Evolutionary conservation across 1,284 basidiomycete species (phyloP).

Genomic region (Cryptococcus sp.): DNA sequence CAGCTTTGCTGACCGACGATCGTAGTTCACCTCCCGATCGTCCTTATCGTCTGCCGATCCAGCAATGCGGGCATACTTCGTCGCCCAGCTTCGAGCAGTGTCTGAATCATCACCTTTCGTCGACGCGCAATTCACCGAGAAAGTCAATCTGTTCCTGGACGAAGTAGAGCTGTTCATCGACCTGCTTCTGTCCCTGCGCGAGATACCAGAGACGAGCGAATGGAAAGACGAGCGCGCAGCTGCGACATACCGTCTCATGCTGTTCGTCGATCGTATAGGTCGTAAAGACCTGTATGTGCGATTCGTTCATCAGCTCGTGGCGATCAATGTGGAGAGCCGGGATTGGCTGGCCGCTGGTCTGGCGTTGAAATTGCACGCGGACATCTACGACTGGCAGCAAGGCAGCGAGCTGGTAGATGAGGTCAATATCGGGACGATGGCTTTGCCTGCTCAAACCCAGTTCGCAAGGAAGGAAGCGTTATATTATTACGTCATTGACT

Average conservation of each 20-base stretch:
- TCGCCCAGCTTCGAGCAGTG: constrained; percentile 82
- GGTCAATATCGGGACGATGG: constrained; percentile 71
- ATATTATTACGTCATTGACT: constrained; percentile 80
- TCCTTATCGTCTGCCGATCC: constrained; percentile 76
- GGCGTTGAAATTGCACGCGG: constrained; percentile 88
- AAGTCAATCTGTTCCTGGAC: constrained; percentile 80
- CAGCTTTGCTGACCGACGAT: neutral
- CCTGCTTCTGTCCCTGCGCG: constrained; percentile 85
- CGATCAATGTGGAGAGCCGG: constrained; percentile 61
- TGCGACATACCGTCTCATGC: constrained; percentile 88
- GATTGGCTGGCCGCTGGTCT: constrained; percentile 91
- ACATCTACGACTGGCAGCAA: constrained; percentile 86
- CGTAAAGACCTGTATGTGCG: constrained; percentile 88
- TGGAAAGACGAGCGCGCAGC: constrained; percentile 92
- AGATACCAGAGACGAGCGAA: constrained; percentile 88
- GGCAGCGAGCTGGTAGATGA: constrained; percentile 71
- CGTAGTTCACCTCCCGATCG: constrained; percentile 34
- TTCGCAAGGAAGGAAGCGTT: constrained; percentile 93
- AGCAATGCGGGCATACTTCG: constrained; percentile 89
- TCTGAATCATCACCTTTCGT: constrained; percentile 77
- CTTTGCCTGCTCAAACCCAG: constrained; percentile 85
- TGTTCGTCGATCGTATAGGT: constrained; percentile 82
- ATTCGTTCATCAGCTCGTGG: constrained; percentile 88
- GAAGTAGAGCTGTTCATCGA: constrained; percentile 93
- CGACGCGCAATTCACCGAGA: constrained; percentile 73